These are phyloP conservation scores for Pythium aristosporum DNA, from an alignment of 352 stramenopile genomes.

Conservation along the genomic window DNA sequence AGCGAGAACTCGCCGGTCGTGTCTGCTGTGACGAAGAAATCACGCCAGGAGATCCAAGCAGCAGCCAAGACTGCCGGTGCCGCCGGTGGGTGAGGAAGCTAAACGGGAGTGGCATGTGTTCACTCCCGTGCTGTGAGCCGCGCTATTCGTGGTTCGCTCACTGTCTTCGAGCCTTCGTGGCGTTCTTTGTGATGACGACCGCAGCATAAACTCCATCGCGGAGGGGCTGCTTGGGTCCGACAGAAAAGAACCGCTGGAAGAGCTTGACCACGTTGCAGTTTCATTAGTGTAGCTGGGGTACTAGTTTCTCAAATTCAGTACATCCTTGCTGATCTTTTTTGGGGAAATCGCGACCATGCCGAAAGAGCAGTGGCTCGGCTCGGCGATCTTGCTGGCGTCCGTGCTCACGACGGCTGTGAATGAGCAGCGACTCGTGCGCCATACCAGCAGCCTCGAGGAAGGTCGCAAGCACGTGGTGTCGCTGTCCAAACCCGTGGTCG, in stretches of 20 bases:
- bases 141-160: neutral
- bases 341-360: slow-evolving; percentile 22
- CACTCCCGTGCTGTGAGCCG: slow-evolving; percentile 1
- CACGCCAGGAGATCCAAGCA: slow-evolving; percentile 40
- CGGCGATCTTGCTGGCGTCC: slow-evolving; percentile 47
- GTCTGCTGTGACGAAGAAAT: slow-evolving; percentile 20
- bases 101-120: slow-evolving; percentile 7
- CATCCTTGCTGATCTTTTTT: neutral
- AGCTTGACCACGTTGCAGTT: neutral
- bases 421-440: slow-evolving; percentile 52
- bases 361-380: slow-evolving; percentile 46
- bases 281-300: slow-evolving; percentile 8
- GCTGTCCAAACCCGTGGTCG: slow-evolving; percentile 13
- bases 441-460: slow-evolving; percentile 51
- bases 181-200: slow-evolving; percentile 38
- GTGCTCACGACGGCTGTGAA: slow-evolving; percentile 50
- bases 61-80: slow-evolving; percentile 35
- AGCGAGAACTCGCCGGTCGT: neutral
- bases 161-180: neutral
- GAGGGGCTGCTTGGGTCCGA: slow-evolving; percentile 33
- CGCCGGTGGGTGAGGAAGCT: slow-evolving; percentile 33
- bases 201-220: slow-evolving; percentile 31
- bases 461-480: slow-evolving; percentile 32
- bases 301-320: slow-evolving; percentile 14
- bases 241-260: slow-evolving; percentile 19